These are phyloP conservation scores for Brassica incana DNA, from an alignment of 345 rosid species.

Conservation along the genomic window DNA sequence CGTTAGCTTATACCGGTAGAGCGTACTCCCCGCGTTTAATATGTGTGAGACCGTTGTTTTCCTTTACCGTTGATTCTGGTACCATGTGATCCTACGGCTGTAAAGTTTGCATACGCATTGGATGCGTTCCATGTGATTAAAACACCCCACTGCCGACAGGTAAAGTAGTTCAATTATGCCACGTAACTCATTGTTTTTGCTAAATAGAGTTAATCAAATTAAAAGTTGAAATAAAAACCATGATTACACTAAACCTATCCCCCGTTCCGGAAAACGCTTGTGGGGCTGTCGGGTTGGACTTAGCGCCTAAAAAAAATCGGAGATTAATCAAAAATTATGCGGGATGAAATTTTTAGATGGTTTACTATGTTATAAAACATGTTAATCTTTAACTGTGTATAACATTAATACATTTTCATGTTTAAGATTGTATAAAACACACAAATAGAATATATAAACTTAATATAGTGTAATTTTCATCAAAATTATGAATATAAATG, in stretches of 20 bases:
- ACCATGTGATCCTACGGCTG: conserved; percentile 45
- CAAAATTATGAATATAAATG: too few relatives aligned
- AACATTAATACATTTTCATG: too few relatives aligned
- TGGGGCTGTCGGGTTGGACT: too few relatives aligned
- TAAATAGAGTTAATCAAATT: neutral
- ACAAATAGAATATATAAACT: too few relatives aligned
- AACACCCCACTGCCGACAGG: conserved; percentile 54
- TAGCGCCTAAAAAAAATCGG: too few relatives aligned
- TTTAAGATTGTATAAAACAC: too few relatives aligned
- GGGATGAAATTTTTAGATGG: too few relatives aligned
- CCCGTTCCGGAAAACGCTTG: too few relatives aligned
- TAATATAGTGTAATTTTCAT: too few relatives aligned
- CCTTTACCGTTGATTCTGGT: conserved; percentile 34
- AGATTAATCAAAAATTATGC: too few relatives aligned
- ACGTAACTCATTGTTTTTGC: conserved; percentile 10
- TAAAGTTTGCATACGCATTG: neutral
- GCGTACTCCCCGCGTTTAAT: conserved; percentile 37
- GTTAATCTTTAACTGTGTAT: too few relatives aligned
- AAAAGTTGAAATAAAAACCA: neutral
- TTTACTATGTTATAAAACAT: too few relatives aligned
- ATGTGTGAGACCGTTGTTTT: conserved; percentile 15
- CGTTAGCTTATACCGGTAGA: conserved; percentile 24
- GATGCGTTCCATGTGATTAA: conserved; percentile 36
- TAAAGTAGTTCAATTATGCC: conserved; percentile 35
- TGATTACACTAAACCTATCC: neutral